phyloP scores from a whole-genome alignment of 177 flowering plant genomes.

The Vitis hybrid region DNA sequence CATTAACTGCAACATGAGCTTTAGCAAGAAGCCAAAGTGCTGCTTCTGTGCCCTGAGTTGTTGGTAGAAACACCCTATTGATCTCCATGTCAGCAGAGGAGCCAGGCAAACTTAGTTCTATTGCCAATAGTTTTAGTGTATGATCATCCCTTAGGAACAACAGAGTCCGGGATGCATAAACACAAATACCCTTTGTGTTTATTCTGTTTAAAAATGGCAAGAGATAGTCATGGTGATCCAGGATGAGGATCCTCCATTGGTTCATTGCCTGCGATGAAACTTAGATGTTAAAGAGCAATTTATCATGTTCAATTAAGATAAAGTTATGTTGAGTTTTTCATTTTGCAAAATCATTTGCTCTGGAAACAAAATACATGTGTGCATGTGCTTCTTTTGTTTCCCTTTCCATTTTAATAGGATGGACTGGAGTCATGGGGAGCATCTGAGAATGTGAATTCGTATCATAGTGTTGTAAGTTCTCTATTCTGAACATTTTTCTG shows the following conservation, averaged over 20 bases:
- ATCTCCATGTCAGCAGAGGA: background rate
- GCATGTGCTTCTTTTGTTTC: too few relatives aligned
- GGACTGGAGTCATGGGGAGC: too few relatives aligned
- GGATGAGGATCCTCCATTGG: slow-evolving; percentile 21
- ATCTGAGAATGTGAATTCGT: too few relatives aligned
- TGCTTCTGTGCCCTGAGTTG: slow-evolving; percentile 18
- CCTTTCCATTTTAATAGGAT: too few relatives aligned
- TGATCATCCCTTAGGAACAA: slow-evolving; percentile 22
- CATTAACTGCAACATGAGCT: slow-evolving; percentile 36
- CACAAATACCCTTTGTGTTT: slow-evolving; percentile 14
- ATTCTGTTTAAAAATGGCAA: slow-evolving; percentile 27
- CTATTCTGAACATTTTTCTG: too few relatives aligned
- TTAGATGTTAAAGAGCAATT: background rate
- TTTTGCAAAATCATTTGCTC: too few relatives aligned
- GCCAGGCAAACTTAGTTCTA: slow-evolving; percentile 28
- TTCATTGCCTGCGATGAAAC: slow-evolving; percentile 17
- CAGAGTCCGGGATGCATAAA: slow-evolving; percentile 36
- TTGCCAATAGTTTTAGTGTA: slow-evolving; percentile 29
- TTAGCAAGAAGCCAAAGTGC: slow-evolving; percentile 40
- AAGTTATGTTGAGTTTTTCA: too few relatives aligned
- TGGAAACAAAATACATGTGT: too few relatives aligned
- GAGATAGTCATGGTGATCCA: slow-evolving; percentile 36
- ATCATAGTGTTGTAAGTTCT: too few relatives aligned
- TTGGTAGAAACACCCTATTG: slow-evolving; percentile 18
- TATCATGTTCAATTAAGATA: too few relatives aligned